Evolutionary conservation across 2,329 filamentous ascomycete genomes (phyloP), one percentile per base, ranked within the genome.

Genomic region (Helotiales sp.): DNA sequence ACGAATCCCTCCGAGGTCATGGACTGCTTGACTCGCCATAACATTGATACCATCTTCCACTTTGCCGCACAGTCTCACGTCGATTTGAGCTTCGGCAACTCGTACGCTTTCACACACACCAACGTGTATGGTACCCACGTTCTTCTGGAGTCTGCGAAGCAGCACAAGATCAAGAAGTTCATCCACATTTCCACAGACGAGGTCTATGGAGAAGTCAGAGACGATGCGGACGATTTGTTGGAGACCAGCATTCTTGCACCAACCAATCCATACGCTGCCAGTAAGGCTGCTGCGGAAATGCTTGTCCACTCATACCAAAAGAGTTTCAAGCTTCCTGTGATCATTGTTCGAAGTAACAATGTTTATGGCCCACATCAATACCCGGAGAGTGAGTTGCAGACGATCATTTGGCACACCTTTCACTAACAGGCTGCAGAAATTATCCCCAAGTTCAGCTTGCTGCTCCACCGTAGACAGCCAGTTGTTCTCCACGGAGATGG

Each of bases 1-100:
- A 91, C 87, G 30, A 85, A 87, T 63, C 85, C 86, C 1, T 76
- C 78, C 5, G 84, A 90, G 67, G 88, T 93, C 2, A 79, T 89
- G 62, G 81, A 83, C 66, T 90, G 86, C 69, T 81, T 93, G 69
- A 81, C 88, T 71, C 81, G 84, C 60, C 79, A 91, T 75, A 80
- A 83, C 31, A 88, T 93, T 66, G 90, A 93, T 71, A 91, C 89
- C 52, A 81, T 95, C 60, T 85, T 93, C 72, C 90, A 93, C 73
- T 92, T 95, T 68, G 90, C 90, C 2, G 90, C 90, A n/a, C 88
- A 92, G 74, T 91, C 88, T 7, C 90, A 93, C 70, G 90, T 95
- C 51, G 89, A 93, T 67, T 74, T 91, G 66, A 91, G 87, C 70
- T 95, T 95, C 68, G 88, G 88, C 51, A 91, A 93, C 74, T 91